Evolutionary conservation across 2,329 filamentous ascomycete genomes (phyloP), one percentile per base, ranked within the genome.

Genomic region (Pyricularia sp.): DNA sequence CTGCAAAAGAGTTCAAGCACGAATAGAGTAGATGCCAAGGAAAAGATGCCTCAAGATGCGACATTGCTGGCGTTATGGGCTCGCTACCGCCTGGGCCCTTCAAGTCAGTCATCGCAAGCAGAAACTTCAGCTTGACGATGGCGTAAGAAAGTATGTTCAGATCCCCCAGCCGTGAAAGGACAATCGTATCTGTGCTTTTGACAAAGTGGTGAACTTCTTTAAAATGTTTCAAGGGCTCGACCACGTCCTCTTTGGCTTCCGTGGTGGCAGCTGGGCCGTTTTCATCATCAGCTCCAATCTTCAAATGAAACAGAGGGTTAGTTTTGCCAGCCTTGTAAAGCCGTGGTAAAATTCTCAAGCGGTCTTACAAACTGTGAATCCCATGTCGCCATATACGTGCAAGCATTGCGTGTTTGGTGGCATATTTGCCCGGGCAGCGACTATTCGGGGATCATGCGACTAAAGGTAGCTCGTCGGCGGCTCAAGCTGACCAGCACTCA

Each of bases 101-200:
- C 7, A 77, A 78, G 10, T 76, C 75, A 1, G 79, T 77, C 65
- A 88, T 75, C 31, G 83, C 79, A 2, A 78, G 73, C 9, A 92
- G 74, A 72, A 90, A 91, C 0, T 86, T 83, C 31, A 92, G 78
- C 4, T 84, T 83, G 0, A 87, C 83, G 71, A 92, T 89, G 0
- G 90, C 73, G 73, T 86, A 90, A 0, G 88, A 84, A 1, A 91
- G 78, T 2, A 87, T 83, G 70, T 88, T 88, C 3, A 81, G 78
- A 64, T 90, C 88, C 0, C 83, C 84, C 31, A 83, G 80, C 0
- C 87, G 81, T 2, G 77, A 76, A 9, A 89, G 79, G 0, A 85
- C 81, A 1, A 86, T 75, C 4, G 77, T 72, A 59, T 84, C 81
- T 0, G 82, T 85, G 1, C 78, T 74, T 42, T 79, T 77, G 1